Conservation (phyloP, 805 yeast species). For the Kluyveromyces lactis region DNA sequence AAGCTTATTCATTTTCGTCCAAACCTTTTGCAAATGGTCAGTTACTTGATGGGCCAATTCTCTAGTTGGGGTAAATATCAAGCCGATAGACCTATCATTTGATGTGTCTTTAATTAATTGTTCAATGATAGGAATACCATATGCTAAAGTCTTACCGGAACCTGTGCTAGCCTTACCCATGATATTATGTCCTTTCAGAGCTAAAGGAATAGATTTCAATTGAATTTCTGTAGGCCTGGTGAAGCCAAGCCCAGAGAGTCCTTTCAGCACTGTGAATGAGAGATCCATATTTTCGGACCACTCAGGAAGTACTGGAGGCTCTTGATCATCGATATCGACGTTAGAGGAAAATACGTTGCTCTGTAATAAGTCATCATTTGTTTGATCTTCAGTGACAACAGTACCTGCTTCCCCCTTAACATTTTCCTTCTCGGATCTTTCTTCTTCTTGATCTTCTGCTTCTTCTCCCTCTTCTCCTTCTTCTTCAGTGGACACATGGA, state of each 20-base stretch:
- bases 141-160: conserved; percentile 94
- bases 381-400: conserved; percentile 17
- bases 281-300: conserved; percentile 44
- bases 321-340: conserved; percentile 22
- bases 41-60: conserved; percentile 93
- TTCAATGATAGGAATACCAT: conserved; percentile 86
- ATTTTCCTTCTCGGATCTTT: conserved; percentile 17
- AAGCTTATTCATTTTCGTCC: conserved; percentile 32
- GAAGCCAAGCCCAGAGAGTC: conserved; percentile 52
- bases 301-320: conserved; percentile 44
- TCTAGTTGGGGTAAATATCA: conserved; percentile 91
- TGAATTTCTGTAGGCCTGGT: conserved; percentile 80
- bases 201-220: conserved; percentile 61
- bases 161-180: conserved; percentile 97
- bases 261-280: conserved; percentile 51
- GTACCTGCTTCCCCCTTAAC: conserved; percentile 2
- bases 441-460: conserved; percentile 12
- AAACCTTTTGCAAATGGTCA: conserved; percentile 57
- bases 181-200: conserved; percentile 67
- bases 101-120: conserved; percentile 30
- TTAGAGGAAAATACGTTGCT: conserved; percentile 22
- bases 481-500: conserved; percentile 19
- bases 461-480: conserved; percentile 15
- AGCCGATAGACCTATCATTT: conserved; percentile 49
- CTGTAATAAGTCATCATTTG: conserved; percentile 17